phyloP scores from a whole-genome alignment of 2,329 filamentous ascomycete species.

The Trichoderma gracile region DNA sequence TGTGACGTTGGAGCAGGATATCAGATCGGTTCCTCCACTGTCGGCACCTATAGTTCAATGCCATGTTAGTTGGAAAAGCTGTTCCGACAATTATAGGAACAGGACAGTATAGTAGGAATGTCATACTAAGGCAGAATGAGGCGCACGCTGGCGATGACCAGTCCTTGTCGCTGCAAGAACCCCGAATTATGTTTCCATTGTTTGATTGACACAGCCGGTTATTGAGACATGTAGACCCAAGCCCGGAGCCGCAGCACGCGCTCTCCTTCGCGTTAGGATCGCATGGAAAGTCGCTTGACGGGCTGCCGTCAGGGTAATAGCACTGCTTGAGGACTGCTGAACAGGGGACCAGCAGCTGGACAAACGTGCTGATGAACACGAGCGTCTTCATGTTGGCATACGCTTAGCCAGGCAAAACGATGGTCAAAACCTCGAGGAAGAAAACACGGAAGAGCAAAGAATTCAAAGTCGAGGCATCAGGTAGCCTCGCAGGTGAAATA shows the following conservation, averaged over 20 bases:
- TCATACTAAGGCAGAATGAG: constrained; percentile 1
- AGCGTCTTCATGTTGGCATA: neutral
- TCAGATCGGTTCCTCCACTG: constrained; percentile 11
- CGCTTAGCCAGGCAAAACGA: neutral
- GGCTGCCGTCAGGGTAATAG: constrained; percentile 2
- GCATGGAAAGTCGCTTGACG: constrained; percentile 4
- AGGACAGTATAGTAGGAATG: no score
- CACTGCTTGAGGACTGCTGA: neutral
- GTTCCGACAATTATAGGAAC: no score
- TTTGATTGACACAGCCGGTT: constrained; percentile 3
- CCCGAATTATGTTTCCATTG: neutral
- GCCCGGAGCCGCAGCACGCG: neutral
- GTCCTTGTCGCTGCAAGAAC: constrained; percentile 3
- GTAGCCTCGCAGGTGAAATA: neutral
- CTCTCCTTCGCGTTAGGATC: constrained; percentile 7
- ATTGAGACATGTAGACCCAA: neutral
- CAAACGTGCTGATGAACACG: neutral
- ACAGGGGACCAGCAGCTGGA: neutral
- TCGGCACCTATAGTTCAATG: neutral
- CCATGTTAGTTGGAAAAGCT: neutral
- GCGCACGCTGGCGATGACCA: neutral
- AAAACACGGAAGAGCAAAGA: neutral
- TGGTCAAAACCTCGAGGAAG: no score
- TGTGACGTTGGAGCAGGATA: constrained; percentile 13
- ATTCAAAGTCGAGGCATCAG: neutral